These are phyloP conservation scores for Thelonectria rubi DNA, from an alignment of 2,329 filamentous ascomycete genomes.

Conservation along the genomic window DNA sequence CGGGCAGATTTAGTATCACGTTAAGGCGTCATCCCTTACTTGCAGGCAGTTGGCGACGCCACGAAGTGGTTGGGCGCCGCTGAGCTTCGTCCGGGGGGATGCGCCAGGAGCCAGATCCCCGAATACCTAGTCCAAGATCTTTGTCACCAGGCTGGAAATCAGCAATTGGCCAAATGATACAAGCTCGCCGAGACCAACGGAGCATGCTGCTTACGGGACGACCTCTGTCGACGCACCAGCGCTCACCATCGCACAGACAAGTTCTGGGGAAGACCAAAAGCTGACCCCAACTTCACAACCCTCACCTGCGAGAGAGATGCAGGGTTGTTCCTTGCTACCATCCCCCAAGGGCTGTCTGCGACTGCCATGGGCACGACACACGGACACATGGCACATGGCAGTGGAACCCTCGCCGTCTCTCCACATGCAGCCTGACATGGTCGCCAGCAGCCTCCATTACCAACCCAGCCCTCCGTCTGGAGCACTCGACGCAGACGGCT, in stretches of 20 bases:
- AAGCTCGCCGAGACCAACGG: background rate
- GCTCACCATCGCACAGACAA: conserved; percentile 7
- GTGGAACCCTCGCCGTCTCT: conserved; percentile 35
- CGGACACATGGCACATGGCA: conserved; percentile 40
- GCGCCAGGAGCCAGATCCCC: conserved; percentile 18
- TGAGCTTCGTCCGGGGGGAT: conserved; percentile 21
- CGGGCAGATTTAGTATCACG: conserved; percentile 30
- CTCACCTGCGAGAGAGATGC: conserved; percentile 14
- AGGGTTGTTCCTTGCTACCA: conserved; percentile 30
- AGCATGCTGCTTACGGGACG: background rate
- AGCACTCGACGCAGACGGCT: conserved; percentile 24
- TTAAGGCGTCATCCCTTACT: conserved; percentile 29
- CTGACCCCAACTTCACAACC: conserved; percentile 7
- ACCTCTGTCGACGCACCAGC: background rate
- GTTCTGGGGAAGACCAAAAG: conserved; percentile 1
- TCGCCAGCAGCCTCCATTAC: conserved; percentile 30
- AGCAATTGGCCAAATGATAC: background rate
- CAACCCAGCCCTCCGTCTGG: conserved; percentile 17
- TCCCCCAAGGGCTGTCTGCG: conserved; percentile 24
- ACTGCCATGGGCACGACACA: conserved; percentile 33
- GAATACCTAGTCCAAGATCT: conserved; percentile 16
- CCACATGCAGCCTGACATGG: conserved; percentile 37
- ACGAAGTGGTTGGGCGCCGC: conserved; percentile 22
- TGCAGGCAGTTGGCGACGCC: conserved; percentile 29
- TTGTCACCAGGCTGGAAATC: conserved; percentile 8